A percentile compares a stretch with the other conserved stretches of the same genome.
These are phyloP conservation scores for Penicillium canariense DNA, from an alignment of 495 filamentous ascomycete genomes.

Conservation along the genomic window DNA sequence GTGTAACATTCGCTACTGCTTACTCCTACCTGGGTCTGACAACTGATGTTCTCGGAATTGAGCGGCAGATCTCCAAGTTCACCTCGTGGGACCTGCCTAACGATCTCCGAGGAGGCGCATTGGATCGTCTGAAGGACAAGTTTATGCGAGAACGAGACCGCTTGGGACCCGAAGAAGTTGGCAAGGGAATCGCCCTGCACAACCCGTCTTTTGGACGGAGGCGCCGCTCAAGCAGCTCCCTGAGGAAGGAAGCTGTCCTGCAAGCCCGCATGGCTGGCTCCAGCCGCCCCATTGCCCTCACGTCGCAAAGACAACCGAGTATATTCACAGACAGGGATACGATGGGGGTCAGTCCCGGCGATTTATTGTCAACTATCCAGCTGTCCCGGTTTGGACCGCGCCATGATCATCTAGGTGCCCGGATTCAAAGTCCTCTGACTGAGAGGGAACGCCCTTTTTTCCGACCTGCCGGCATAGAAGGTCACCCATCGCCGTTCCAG, in stretches of 20 bases:
- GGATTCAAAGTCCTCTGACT: constrained; percentile 54
- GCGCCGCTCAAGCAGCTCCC: constrained; percentile 66
- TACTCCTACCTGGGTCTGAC: constrained; percentile 91
- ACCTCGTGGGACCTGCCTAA: constrained; percentile 91
- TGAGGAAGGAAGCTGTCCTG: constrained; percentile 79
- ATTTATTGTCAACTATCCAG: constrained; percentile 78
- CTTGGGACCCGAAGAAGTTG: constrained; percentile 75
- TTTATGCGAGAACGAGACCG: constrained; percentile 84
- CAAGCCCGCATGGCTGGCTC: constrained; percentile 55
- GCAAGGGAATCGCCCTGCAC: constrained; percentile 94
- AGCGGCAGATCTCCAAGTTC: constrained; percentile 87
- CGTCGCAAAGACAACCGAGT: constrained; percentile 13
- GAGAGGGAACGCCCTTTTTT: constrained; percentile 58
- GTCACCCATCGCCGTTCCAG: constrained; percentile 49
- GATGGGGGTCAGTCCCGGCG: constrained; percentile 62
- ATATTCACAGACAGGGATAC: constrained; percentile 24
- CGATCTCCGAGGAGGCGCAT: constrained; percentile 77
- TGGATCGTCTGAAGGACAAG: constrained; percentile 89
- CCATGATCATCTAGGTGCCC: constrained; percentile 32
- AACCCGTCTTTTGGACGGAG: constrained; percentile 69
- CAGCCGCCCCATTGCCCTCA: constrained; percentile 22
- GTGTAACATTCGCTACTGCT: constrained; percentile 90
- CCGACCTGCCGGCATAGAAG: constrained; percentile 33
- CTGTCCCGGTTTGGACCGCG: constrained; percentile 57
- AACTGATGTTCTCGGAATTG: constrained; percentile 84